Conservation (phyloP, 805 yeast species). For the Metschnikowia shivogae region DNA sequence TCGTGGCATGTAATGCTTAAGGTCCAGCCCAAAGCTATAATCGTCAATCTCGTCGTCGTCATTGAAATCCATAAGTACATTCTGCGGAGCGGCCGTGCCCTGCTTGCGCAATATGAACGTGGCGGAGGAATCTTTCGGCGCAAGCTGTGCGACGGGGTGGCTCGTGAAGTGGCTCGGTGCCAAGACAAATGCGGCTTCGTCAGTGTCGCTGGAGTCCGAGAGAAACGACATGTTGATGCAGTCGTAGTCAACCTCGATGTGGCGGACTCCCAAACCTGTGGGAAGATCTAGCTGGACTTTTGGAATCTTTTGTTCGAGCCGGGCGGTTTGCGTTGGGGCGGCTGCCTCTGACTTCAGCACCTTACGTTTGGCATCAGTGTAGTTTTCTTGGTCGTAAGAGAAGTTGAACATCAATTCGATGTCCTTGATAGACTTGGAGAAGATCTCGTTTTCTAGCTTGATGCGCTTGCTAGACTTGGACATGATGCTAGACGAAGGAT, state of each 20-base stretch:
- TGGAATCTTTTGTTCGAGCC: neutral
- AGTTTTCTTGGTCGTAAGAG: conserved; percentile 6
- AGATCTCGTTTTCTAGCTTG: conserved; percentile 14
- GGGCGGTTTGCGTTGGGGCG: neutral
- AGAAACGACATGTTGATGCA: conserved; percentile 11
- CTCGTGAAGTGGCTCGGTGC: neutral
- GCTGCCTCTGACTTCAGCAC: neutral
- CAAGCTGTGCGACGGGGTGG: neutral
- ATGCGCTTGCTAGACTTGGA: conserved; percentile 15
- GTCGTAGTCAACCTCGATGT: conserved; percentile 11
- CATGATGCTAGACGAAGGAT: conserved; percentile 2
- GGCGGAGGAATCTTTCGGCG: neutral
- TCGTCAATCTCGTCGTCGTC: conserved; percentile 14
- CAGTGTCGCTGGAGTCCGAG: conserved; percentile 6
- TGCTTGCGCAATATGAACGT: neutral
- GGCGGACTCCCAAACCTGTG: conserved; percentile 7
- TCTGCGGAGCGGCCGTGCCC: neutral
- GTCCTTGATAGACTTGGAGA: conserved; percentile 16
- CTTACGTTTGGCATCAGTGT: neutral
- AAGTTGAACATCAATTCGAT: conserved; percentile 16
- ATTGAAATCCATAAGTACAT: conserved; percentile 10
- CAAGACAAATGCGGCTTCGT: neutral
- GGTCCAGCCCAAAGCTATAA: conserved; percentile 14
- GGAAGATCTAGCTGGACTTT: conserved; percentile 11
- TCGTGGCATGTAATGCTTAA: conserved; percentile 12